Evolutionary conservation across 164 flowering plant genomes (phyloP).

Genomic region (Umbilicus rupestris): DNA sequence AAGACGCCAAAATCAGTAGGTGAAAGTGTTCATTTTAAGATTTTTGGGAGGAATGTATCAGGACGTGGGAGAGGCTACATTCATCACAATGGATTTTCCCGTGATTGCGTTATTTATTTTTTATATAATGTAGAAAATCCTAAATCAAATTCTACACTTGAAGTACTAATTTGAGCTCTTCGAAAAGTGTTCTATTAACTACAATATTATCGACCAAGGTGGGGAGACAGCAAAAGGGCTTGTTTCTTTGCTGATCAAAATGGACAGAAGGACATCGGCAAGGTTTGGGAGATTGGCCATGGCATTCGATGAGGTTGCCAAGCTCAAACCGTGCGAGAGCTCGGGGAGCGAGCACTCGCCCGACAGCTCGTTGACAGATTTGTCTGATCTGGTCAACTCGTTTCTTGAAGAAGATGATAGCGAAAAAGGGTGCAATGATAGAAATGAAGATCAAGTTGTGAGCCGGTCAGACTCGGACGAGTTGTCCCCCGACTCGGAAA

Average conservation of each 20-base stretch:
- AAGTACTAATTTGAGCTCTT: not conserved
- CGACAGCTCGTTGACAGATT: constrained; percentile 21
- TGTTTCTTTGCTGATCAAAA: too few species aligned
- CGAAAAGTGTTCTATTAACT: not conserved
- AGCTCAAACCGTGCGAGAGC: constrained; percentile 35
- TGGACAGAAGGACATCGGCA: constrained; percentile 23
- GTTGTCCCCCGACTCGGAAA: constrained; percentile 18
- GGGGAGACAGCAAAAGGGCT: not conserved
- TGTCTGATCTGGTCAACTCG: constrained; percentile 57
- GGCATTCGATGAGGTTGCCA: constrained; percentile 35
- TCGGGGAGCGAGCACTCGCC: constrained; percentile 61
- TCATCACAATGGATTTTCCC: constrained; percentile 2
- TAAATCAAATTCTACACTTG: not conserved
- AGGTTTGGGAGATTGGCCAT: constrained; percentile 39
- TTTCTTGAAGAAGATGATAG: constrained; percentile 33
- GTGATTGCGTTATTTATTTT: not conserved
- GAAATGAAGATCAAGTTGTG: constrained; percentile 10
- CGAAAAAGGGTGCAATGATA: not conserved
- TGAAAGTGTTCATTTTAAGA: too few species aligned
- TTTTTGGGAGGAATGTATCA: not conserved
- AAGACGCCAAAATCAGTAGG: not conserved
- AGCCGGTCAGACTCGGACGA: constrained; percentile 4
- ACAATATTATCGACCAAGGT: not conserved
- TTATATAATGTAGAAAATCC: not conserved
- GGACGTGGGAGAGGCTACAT: constrained; percentile 4